Percentiles rank a stretch among this genome's conserved stretches.
phyloP scores from a whole-genome alignment of 768 basidiomycete genomes.

The Hortiboletus flavorubellus region DNA sequence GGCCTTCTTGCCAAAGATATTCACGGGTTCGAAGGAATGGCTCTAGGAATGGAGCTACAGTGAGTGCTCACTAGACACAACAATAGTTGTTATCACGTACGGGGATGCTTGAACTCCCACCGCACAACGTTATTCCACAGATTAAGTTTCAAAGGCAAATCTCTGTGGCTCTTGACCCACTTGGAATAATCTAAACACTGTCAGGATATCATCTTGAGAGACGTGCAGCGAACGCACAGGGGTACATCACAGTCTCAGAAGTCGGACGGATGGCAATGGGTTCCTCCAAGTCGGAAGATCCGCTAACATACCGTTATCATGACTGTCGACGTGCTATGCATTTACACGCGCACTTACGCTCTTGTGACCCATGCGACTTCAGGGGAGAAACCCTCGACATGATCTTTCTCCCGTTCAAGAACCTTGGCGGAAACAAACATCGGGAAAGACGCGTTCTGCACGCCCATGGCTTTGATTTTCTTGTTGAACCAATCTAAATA shows the following conservation, averaged over 20 bases:
- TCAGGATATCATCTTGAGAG: background rate
- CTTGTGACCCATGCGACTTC: conserved; percentile 99
- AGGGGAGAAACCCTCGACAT: conserved; percentile 98
- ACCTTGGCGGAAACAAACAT: conserved; percentile 96
- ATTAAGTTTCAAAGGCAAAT: conserved; percentile 95
- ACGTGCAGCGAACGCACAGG: conserved; percentile 56
- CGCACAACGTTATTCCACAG: conserved; percentile 99
- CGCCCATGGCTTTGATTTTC: conserved; percentile 89
- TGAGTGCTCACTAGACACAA: background rate
- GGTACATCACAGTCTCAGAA: conserved; percentile 99
- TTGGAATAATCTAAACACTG: conserved; percentile 81
- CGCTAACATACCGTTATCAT: conserved; percentile 43
- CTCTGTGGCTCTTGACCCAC: conserved; percentile 97
- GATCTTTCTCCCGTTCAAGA: conserved; percentile 95
- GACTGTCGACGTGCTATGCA: background rate
- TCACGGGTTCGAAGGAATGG: conserved; percentile 99
- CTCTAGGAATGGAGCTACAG: conserved; percentile 47
- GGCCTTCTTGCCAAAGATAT: conserved; percentile 99
- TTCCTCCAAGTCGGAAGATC: conserved; percentile 91
- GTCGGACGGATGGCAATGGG: conserved; percentile 98
- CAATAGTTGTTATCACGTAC: conserved; percentile 40
- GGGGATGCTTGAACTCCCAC: conserved; percentile 99
- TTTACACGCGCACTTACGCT: conserved; percentile 58
- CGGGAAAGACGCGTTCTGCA: conserved; percentile 98
- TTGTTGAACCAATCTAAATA: conserved; percentile 86